Evolutionary conservation across 768 basidiomycete genomes (phyloP).

Genomic region (Asterophora parasitica): DNA sequence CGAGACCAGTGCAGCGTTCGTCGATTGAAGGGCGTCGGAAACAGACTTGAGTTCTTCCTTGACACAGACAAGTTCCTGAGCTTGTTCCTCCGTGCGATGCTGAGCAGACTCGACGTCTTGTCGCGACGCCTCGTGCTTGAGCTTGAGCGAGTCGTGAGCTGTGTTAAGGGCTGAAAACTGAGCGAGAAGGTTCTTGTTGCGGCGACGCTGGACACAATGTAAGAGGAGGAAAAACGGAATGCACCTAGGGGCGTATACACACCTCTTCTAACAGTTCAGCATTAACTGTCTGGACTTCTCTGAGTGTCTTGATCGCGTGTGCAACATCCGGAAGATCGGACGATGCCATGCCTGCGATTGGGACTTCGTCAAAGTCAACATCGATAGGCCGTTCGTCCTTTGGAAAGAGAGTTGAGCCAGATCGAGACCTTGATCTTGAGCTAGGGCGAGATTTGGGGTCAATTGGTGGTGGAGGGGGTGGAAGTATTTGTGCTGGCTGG

Average conservation of each 20-base stretch:
- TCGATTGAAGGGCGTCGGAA: background rate
- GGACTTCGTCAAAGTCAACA: background rate
- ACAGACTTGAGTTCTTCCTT: background rate
- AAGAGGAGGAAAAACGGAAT: background rate
- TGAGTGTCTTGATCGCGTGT: constrained; percentile 9
- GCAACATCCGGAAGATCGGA: constrained; percentile 11
- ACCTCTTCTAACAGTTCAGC: constrained; percentile 15
- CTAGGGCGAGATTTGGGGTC: constrained; percentile 12
- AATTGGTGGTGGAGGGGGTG: constrained; percentile 11
- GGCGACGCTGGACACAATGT: constrained; percentile 3
- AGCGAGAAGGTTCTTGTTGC: constrained; percentile 1
- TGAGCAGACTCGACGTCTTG: constrained; percentile 3
- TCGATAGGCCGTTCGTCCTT: background rate
- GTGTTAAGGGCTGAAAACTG: constrained; percentile 11
- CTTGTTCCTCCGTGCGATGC: background rate
- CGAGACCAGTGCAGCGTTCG: background rate
- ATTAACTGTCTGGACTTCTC: constrained; percentile 9
- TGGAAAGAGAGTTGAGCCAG: background rate
- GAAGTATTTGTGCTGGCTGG: constrained; percentile 11
- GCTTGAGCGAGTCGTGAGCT: constrained; percentile 11
- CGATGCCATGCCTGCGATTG: background rate
- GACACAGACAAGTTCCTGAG: background rate
- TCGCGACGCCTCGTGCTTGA: background rate
- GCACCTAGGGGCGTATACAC: background rate
- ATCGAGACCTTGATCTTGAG: constrained; percentile 8